Conservation (phyloP, 805 yeast genomes). For the Candida jianshihensis region DNA sequence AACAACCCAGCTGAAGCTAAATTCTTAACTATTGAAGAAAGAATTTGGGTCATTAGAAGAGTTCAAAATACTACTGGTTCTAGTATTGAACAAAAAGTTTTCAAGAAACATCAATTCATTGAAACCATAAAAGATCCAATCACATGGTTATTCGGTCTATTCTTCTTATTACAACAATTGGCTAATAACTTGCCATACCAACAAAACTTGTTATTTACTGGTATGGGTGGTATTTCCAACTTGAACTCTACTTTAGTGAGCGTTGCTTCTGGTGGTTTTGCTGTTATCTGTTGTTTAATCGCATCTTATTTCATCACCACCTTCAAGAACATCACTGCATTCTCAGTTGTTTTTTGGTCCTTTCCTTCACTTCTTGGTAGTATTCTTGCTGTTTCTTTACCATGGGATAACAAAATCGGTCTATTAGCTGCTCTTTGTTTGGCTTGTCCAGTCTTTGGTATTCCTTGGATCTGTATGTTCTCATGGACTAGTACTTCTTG, state of each 20-base stretch:
- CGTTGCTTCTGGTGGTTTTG: conserved; percentile 47
- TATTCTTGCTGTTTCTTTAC: conserved; percentile 37
- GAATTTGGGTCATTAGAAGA: conserved; percentile 35
- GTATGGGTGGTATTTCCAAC: conserved; percentile 37
- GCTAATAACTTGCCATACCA: conserved; percentile 50
- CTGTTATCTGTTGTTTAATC: conserved; percentile 32
- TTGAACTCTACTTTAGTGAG: conserved; percentile 45
- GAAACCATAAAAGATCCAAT: conserved; percentile 45
- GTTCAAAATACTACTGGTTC: conserved; percentile 33
- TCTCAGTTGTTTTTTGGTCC: conserved; percentile 30
- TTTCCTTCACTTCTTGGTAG: conserved; percentile 40
- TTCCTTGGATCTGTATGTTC: conserved; percentile 32
- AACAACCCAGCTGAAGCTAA: conserved; percentile 47
- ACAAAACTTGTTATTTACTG: conserved; percentile 39
- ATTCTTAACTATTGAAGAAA: conserved; percentile 42
- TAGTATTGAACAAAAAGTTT: conserved; percentile 37
- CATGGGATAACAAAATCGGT: conserved; percentile 38
- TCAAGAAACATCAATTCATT: conserved; percentile 42
- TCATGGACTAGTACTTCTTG: conserved; percentile 29
- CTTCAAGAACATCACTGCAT: conserved; percentile 32
- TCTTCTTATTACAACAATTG: conserved; percentile 38
- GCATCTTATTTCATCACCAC: conserved; percentile 29
- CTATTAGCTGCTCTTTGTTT: conserved; percentile 40
- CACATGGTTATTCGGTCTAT: conserved; percentile 35
- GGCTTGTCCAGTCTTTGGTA: conserved; percentile 39